Conservation (phyloP, 192 early-diverging fungal genomes). For the Gaertneriomyces semiglobifer region DNA sequence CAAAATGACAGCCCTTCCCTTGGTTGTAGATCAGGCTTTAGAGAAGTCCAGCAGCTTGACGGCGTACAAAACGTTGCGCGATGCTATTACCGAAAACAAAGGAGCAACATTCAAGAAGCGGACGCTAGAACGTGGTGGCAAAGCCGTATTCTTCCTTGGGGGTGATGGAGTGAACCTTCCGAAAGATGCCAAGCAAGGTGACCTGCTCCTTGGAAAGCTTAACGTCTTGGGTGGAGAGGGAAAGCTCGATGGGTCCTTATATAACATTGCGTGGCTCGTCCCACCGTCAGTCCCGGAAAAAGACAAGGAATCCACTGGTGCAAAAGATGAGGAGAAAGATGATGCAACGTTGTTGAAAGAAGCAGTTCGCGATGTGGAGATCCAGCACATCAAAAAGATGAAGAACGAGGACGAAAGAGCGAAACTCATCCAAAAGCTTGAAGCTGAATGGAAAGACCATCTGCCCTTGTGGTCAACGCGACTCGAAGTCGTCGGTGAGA, state of each 20-base stretch:
- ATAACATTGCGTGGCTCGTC: conserved; percentile 49
- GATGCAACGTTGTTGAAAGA: conserved; percentile 54
- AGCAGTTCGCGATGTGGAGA: conserved; percentile 71
- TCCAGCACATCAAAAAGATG: conserved; percentile 78
- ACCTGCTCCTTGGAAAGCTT: conserved; percentile 72
- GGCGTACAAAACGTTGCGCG: conserved; percentile 53
- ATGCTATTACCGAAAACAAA: conserved; percentile 44
- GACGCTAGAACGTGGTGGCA: conserved; percentile 51
- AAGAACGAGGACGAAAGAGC: conserved; percentile 56
- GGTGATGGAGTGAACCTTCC: conserved; percentile 49
- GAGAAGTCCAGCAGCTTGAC: conserved; percentile 53
- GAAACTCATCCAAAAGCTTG: conserved; percentile 55
- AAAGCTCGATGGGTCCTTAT: conserved; percentile 22
- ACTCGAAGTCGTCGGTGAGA: conserved; percentile 55
- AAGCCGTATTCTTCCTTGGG: conserved; percentile 55
- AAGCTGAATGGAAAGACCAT: conserved; percentile 56
- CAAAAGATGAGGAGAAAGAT: conserved; percentile 23
- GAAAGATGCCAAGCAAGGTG: conserved; percentile 71
- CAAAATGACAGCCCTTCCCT: conserved; percentile 59
- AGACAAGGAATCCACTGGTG: conserved; percentile 37
- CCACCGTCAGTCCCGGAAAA: conserved; percentile 43
- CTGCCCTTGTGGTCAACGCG: conserved; percentile 54
- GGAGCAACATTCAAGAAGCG: conserved; percentile 42
- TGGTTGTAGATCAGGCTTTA: conserved; percentile 63
- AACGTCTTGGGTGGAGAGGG: conserved; percentile 42